Conservation (phyloP, 805 yeast genomes). For the Nakazawaea ernobii region DNA sequence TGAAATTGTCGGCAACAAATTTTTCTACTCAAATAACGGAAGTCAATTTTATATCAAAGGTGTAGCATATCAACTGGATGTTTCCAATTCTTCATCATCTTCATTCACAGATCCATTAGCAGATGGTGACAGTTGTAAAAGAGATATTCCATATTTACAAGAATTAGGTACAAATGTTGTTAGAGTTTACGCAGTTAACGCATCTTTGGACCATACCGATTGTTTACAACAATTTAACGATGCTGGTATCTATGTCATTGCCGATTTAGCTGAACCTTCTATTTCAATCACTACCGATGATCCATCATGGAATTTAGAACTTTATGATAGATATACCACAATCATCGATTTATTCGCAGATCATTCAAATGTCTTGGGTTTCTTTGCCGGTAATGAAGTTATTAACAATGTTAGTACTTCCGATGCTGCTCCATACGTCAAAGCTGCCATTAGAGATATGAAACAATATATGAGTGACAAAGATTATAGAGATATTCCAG, state of each 20-base stretch:
- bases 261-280: conserved; percentile 69
- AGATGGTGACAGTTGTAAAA: conserved; percentile 50
- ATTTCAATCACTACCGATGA: conserved; percentile 52
- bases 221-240: conserved; percentile 65
- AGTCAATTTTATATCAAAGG: conserved; percentile 75
- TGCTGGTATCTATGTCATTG: conserved; percentile 77
- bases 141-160: conserved; percentile 70
- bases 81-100: conserved; percentile 38
- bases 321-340: conserved; percentile 60
- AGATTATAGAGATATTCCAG: conserved; percentile 66
- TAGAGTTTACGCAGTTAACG: conserved; percentile 71
- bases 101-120: conserved; percentile 68
- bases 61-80: conserved; percentile 74
- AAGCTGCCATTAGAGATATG: conserved; percentile 77
- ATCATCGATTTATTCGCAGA: conserved; percentile 65
- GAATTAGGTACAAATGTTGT: conserved; percentile 61
- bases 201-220: conserved; percentile 54
- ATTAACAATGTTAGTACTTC: conserved; percentile 62
- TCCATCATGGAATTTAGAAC: conserved; percentile 61
- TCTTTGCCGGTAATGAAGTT: conserved; percentile 86
- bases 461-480: conserved; percentile 56
- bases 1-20: conserved; percentile 72
- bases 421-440: conserved; percentile 73
- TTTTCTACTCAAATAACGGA: conserved; percentile 71
- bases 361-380: conserved; percentile 72